Base-by-base conservation (phyloP, 2,329 filamentous ascomycete genomes). In the Ophiostoma piceae region DNA sequence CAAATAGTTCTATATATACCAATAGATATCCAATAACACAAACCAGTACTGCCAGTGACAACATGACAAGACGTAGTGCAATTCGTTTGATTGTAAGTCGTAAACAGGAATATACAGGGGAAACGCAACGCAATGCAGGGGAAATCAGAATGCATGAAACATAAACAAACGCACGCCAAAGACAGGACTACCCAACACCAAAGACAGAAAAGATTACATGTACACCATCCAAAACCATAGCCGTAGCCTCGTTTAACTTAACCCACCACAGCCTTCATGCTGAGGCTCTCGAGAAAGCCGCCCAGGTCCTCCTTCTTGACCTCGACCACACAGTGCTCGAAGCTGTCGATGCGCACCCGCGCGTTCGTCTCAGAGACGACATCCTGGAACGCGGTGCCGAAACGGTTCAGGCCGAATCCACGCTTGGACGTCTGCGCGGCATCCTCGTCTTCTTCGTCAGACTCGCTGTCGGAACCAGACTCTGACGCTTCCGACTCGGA, bases 261-360 rank as follows among this genome's bases (percentile, higher is more conserved):
- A 62, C 87, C 87, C 69, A 90, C 90, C 22, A 98, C 93, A 70
- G 89, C 89, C 84, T 96, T 96, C 85, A 93, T 90, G 80, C 94
- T 97, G 77, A 99, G 79, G 70, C 90, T 90, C 81, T 99, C 95
- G 74, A 99, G 82, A 78, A 99, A 99, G 0, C 90, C 92, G 19
- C 88, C 88, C 37, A 99, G 81, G 79, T 98, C 95, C 77, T 98
- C 95, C 82, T 97, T 97, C 80, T 90, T 90, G n/a, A 99, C 94
- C 78, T 99, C 95, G 66, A 98, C 94, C 8, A 98, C 95, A 76
- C 92, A 96, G 78, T 97, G 92, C 80, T 99, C 95, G 76, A 99
- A 99, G 78, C 92, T 96, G 79, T 99, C 95, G 77, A 97, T 96
- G 71, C 93, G 84, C 26, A 98, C 93, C 19, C 94, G 82, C 0